These are phyloP conservation scores for Lentinula aciculospora DNA, from an alignment of 768 basidiomycete genomes.

Conservation along the genomic window DNA sequence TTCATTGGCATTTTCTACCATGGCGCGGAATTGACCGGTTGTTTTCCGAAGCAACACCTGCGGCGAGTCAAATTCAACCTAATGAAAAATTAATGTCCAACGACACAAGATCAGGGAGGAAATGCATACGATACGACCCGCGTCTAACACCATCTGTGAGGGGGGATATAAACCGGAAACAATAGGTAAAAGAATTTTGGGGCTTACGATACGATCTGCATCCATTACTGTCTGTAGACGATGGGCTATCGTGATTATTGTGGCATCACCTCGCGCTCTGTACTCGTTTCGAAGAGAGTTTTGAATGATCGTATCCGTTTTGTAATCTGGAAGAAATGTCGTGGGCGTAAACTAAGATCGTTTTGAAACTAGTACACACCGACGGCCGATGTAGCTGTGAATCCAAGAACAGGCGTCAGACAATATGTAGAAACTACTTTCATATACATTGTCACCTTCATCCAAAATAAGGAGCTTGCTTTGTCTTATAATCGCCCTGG, in stretches of 20 bases:
- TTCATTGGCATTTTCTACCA: slow-evolving; percentile 1
- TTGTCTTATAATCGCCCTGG: slow-evolving; percentile 46
- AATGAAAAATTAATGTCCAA: neutral
- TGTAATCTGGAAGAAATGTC: too few relatives aligned
- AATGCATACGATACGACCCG: slow-evolving; percentile 29
- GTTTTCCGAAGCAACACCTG: neutral
- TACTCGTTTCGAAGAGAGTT: slow-evolving; percentile 61
- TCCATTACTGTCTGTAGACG: slow-evolving; percentile 56
- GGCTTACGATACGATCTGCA: slow-evolving; percentile 36
- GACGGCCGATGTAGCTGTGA: slow-evolving; percentile 1
- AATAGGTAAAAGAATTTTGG: neutral
- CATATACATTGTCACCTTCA: slow-evolving; percentile 5
- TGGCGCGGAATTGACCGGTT: neutral
- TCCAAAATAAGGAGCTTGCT: slow-evolving; percentile 11
- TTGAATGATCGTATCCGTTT: slow-evolving; percentile 67
- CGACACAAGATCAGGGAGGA: neutral
- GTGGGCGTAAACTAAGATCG: too few relatives aligned
- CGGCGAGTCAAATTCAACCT: slow-evolving; percentile 6
- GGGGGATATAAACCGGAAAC: neutral
- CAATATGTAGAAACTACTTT: slow-evolving; percentile 20
- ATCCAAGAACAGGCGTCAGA: neutral
- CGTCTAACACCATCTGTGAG: slow-evolving; percentile 12
- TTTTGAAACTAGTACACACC: too few relatives aligned
- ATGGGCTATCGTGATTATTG: slow-evolving; percentile 50
- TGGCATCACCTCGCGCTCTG: slow-evolving; percentile 52